Percentiles rank a stretch among this genome's conserved stretches.
phyloP scores from a whole-genome alignment of 371 early-diverging fungal genomes.

The Apophysomyces elegans region DNA sequence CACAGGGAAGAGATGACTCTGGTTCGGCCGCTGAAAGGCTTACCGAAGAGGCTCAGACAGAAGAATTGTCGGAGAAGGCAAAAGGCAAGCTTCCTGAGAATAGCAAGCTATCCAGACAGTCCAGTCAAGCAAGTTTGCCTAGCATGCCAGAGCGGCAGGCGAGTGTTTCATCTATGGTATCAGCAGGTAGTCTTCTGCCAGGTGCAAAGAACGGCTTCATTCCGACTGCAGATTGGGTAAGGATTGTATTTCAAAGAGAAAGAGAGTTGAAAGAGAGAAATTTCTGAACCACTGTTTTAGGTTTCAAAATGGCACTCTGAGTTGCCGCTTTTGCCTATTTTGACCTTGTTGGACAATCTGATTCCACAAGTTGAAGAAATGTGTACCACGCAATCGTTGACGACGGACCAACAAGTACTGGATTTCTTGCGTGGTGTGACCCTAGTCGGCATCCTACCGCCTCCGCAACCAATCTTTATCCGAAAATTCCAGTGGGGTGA shows the following conservation, averaged over 20 bases:
- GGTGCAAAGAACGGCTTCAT: constrained; percentile 50
- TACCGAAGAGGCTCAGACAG: constrained; percentile 1
- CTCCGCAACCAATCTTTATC: constrained; percentile 44
- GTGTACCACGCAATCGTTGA: constrained; percentile 35
- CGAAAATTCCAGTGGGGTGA: constrained; percentile 62
- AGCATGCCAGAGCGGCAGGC: constrained; percentile 24
- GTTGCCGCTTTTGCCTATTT: constrained; percentile 67
- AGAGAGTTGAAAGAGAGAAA: no score
- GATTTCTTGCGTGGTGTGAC: constrained; percentile 41
- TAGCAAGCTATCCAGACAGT: constrained; percentile 16
- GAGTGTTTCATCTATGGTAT: constrained; percentile 26
- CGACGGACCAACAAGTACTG: constrained; percentile 40
- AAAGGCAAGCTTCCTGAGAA: constrained; percentile 45
- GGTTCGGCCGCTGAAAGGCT: constrained; percentile 3
- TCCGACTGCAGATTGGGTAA: constrained; percentile 53
- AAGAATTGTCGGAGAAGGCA: constrained; percentile 43
- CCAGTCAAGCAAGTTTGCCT: constrained; percentile 15
- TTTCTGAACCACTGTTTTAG: constrained; percentile 11
- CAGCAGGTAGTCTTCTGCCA: constrained; percentile 30
- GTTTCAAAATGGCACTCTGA: constrained; percentile 61
- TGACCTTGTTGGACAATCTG: constrained; percentile 61
- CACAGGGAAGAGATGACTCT: constrained; percentile 16
- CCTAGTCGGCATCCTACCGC: constrained; percentile 45
- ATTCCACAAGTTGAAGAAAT: constrained; percentile 67
- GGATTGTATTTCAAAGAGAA: background rate